These are phyloP conservation scores for Bondarzewia mesenterica DNA, from an alignment of 1,284 basidiomycete genomes.

Conservation along the genomic window DNA sequence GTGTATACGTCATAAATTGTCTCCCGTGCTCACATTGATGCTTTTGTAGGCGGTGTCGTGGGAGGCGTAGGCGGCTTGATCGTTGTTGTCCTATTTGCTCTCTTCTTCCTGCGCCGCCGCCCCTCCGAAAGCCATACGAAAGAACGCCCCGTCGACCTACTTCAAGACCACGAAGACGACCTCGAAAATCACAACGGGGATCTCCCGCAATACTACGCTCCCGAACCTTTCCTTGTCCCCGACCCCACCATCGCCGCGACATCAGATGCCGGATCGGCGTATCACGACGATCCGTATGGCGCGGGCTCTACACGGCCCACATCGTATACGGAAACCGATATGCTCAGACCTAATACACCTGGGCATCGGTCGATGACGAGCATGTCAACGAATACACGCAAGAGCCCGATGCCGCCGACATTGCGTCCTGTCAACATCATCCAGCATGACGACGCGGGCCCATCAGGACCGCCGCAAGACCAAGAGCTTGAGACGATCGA, in stretches of 20 bases:
- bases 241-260: slow-evolving; percentile 42
- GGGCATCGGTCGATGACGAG: slow-evolving; percentile 13
- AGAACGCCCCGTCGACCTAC: slow-evolving; percentile 53
- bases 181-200: slow-evolving; percentile 30
- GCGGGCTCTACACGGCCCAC: slow-evolving; percentile 11
- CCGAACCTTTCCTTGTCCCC: slow-evolving; percentile 65
- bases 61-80: slow-evolving; percentile 48
- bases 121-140: slow-evolving; percentile 29
- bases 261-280: slow-evolving; percentile 15
- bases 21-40: background rate
- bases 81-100: slow-evolving; percentile 32
- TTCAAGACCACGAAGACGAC: slow-evolving; percentile 54
- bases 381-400: slow-evolving; percentile 33
- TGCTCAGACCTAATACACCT: slow-evolving; percentile 10
- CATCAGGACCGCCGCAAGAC: slow-evolving; percentile 27
- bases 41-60: slow-evolving; percentile 47
- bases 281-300: slow-evolving; percentile 12
- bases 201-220: slow-evolving; percentile 59
- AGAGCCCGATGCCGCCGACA: slow-evolving; percentile 29
- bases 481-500: slow-evolving; percentile 63
- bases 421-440: slow-evolving; percentile 70
- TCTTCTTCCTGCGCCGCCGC: slow-evolving; percentile 49
- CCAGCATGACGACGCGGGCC: slow-evolving; percentile 76
- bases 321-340: slow-evolving; percentile 15
- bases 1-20: background rate